Base-by-base conservation (phyloP, 169 alveolate genomes). In the Plasmodium berghei region DNA sequence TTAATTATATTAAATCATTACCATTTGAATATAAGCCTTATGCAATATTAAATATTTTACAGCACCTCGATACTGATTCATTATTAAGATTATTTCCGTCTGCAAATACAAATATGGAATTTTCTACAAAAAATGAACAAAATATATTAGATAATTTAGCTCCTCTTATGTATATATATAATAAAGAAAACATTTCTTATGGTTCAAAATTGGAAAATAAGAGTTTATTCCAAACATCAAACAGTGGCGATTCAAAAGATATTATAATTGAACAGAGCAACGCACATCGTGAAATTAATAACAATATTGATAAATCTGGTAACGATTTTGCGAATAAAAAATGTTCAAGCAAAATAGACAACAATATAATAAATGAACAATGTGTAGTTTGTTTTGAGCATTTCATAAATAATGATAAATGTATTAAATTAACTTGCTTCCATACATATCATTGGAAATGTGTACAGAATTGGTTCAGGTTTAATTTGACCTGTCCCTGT, bases 1-100 rank as follows among this genome's bases (percentile, higher is more conserved):
- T 91, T 18, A 92, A 87, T 55, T 88, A 87, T 67, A 91, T 91
- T 2, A 71, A 73, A 34, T 67, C 92, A 5, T 71, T 91, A 40
- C 94, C 94, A 1, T 89, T 92, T 52, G 92, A 88, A 77, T 88
- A 92, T 63, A 87, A 92, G 42, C 94, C 94, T 20, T 91, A 88
- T 87, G 88, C 93, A 18, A 83, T 91, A 55, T 40, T 91, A 61
- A 91, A 91, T 72, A 92, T 92, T 52, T 72, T 91, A 34, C 92
- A 91, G 26, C 94, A 91, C 16, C 71, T 91, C 49, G 93, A 91
- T 49, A 87, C 94, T 1, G 91, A 91, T 20, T 91, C 91, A 18
- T 89, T 91, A 26, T 86, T 88, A 42, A 45, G 94, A 20, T 69
- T 91, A 9, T 91, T 91, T 56, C 93, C 93, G n/a, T 87, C 93